Percentiles rank a stretch among this genome's conserved stretches.
These are phyloP conservation scores for Russula sp. DNA, from an alignment of 768 basidiomycete genomes.

Conservation along the genomic window DNA sequence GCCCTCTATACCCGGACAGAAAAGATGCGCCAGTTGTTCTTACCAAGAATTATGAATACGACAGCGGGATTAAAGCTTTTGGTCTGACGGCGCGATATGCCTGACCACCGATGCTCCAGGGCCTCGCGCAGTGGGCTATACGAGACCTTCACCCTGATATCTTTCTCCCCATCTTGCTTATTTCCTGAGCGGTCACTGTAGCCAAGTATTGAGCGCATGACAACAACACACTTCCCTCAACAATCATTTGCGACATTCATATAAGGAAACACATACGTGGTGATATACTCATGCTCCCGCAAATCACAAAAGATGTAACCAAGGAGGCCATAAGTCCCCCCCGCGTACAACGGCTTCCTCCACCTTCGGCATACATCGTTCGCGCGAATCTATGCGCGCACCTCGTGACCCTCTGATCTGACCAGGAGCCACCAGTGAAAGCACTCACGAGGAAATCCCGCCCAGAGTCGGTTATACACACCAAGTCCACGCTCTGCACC, in stretches of 20 bases:
- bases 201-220: not conserved
- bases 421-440: conserved; percentile 2
- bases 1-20: not conserved
- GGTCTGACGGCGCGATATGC: conserved; percentile 64
- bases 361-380: conserved; percentile 74
- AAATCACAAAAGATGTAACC: conserved; percentile 97
- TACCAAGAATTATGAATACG: conserved; percentile 69
- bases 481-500: conserved; percentile 65
- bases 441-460: conserved; percentile 60
- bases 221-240: conserved; percentile 4
- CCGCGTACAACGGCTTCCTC: conserved; percentile 81
- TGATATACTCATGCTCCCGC: conserved; percentile 76
- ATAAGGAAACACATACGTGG: conserved; percentile 50
- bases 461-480: conserved; percentile 79
- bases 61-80: conserved; percentile 76
- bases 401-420: conserved; percentile 4
- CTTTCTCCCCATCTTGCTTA: conserved; percentile 48
- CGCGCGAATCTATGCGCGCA: conserved; percentile 52
- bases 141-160: conserved; percentile 48
- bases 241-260: not conserved
- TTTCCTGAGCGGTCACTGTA: conserved; percentile 55
- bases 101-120: conserved; percentile 60
- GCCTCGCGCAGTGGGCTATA: conserved; percentile 61
- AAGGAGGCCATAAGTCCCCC: conserved; percentile 80
- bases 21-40: conserved; percentile 3